phyloP scores from a whole-genome alignment of 306 rosid species.

The Quercus ilex region DNA sequence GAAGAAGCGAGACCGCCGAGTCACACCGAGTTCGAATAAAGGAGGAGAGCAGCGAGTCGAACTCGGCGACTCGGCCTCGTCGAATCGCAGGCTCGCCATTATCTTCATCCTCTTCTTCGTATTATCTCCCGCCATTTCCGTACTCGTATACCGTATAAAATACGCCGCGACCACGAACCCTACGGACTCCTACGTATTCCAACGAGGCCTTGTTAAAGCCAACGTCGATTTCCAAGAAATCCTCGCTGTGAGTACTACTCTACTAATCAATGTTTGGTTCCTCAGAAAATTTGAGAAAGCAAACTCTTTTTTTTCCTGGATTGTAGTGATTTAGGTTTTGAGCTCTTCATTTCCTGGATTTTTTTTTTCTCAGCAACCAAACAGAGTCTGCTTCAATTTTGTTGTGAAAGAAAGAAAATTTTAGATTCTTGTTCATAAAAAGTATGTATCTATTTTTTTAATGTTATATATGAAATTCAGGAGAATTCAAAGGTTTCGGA shows the following conservation, averaged over 20 bases:
- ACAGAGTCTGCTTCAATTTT: neutral
- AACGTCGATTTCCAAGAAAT: slow-evolving; percentile 53
- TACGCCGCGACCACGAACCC: slow-evolving; percentile 21
- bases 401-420: neutral
- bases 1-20: slow-evolving; percentile 67
- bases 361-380: slow-evolving; percentile 5
- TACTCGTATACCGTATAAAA: slow-evolving; percentile 32
- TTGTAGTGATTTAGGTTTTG: neutral
- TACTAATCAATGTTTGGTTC: neutral
- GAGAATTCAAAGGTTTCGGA: slow-evolving; percentile 59
- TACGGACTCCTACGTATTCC: slow-evolving; percentile 25
- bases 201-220: slow-evolving; percentile 41
- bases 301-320: neutral
- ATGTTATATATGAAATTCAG: slow-evolving; percentile 31
- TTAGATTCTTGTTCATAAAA: neutral
- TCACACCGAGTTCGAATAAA: slow-evolving; percentile 27
- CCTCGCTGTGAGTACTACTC: slow-evolving; percentile 47
- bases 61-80: slow-evolving; percentile 24
- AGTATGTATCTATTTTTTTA: neutral
- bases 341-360: neutral
- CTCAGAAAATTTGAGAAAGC: neutral
- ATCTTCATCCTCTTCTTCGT: slow-evolving; percentile 52
- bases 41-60: slow-evolving; percentile 14
- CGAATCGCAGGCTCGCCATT: slow-evolving; percentile 32
- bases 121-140: slow-evolving; percentile 44